These are phyloP conservation scores for Solioccasus polychromus DNA, from an alignment of 768 basidiomycete species.

Conservation along the genomic window DNA sequence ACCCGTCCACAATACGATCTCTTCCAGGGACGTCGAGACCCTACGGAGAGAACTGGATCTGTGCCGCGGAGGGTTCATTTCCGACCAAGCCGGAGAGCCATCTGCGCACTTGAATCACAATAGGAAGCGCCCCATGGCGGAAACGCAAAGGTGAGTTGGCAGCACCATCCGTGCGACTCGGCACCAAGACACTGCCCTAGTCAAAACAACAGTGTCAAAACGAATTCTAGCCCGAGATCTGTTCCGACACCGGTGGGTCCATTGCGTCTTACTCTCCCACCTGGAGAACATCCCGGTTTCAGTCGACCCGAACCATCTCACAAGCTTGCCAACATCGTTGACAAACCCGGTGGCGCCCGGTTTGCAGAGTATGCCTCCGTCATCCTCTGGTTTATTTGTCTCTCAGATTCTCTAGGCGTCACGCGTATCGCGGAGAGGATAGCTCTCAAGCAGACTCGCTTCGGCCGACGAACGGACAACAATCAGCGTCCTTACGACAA, in stretches of 20 bases:
- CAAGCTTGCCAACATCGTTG: constrained; percentile 12
- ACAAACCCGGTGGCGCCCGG: constrained; percentile 49
- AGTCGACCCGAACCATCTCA: constrained; percentile 26
- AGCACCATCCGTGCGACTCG: neutral
- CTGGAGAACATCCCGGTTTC: constrained; percentile 46
- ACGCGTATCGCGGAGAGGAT: constrained; percentile 56
- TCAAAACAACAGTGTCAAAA: constrained; percentile 24
- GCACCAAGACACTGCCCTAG: constrained; percentile 7
- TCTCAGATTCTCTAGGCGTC: constrained; percentile 50
- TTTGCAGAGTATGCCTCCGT: constrained; percentile 44
- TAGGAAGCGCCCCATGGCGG: constrained; percentile 61
- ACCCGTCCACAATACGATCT: constrained; percentile 7
- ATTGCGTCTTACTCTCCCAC: constrained; percentile 64
- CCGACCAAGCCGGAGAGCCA: constrained; percentile 28
- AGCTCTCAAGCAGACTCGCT: constrained; percentile 40
- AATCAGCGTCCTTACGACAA: constrained; percentile 36
- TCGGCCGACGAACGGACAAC: constrained; percentile 42
- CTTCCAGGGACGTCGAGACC: constrained; percentile 45
- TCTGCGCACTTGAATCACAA: constrained; percentile 49
- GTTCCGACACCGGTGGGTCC: constrained; percentile 55
- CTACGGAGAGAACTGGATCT: constrained; percentile 50
- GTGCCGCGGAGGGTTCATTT: constrained; percentile 36
- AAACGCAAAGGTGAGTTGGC: constrained; percentile 40
- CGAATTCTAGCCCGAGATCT: constrained; percentile 62
- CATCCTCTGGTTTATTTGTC: constrained; percentile 7